Evolutionary conservation across 768 basidiomycete species (phyloP).

Genomic region (Boletus rubroflammeus): DNA sequence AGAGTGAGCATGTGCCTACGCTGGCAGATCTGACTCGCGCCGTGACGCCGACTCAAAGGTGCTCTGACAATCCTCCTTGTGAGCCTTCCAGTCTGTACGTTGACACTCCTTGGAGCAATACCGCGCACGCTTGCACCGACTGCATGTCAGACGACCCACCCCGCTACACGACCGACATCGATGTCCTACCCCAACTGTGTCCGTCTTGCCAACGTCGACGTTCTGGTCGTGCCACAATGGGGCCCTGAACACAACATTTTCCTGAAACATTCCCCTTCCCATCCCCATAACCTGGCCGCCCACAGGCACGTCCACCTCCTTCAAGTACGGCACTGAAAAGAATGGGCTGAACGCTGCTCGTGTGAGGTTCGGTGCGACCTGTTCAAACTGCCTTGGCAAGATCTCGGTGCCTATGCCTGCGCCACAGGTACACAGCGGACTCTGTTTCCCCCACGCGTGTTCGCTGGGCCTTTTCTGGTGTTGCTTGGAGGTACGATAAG

Average conservation of each 20-base stretch:
- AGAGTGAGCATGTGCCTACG: neutral
- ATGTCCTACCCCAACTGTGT: neutral
- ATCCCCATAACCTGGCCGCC: neutral
- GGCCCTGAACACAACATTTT: no score
- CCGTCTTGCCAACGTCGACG: neutral
- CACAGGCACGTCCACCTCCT: slow-evolving; percentile 18
- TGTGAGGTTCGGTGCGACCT: slow-evolving; percentile 41
- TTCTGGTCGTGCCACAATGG: neutral
- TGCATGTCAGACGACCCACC: slow-evolving; percentile 14
- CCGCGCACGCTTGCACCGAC: slow-evolving; percentile 37
- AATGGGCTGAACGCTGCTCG: slow-evolving; percentile 53
- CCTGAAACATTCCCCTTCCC: no score
- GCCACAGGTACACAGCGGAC: slow-evolving; percentile 14
- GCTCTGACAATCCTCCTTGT: slow-evolving; percentile 5
- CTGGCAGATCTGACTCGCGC: neutral
- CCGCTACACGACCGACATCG: slow-evolving; percentile 6
- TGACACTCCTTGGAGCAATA: slow-evolving; percentile 48
- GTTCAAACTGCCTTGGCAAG: slow-evolving; percentile 33
- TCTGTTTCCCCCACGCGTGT: neutral
- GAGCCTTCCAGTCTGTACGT: slow-evolving; percentile 10
- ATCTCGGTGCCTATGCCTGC: slow-evolving; percentile 11
- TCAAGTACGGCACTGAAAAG: slow-evolving; percentile 49
- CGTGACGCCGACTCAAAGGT: neutral
- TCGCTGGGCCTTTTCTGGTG: slow-evolving; percentile 10
- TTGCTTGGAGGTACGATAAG: slow-evolving; percentile 22